Evolutionary conservation across 495 filamentous ascomycete genomes (phyloP), one percentile per base, ranked within the genome.

Genomic region (Chaetomium fimeti): DNA sequence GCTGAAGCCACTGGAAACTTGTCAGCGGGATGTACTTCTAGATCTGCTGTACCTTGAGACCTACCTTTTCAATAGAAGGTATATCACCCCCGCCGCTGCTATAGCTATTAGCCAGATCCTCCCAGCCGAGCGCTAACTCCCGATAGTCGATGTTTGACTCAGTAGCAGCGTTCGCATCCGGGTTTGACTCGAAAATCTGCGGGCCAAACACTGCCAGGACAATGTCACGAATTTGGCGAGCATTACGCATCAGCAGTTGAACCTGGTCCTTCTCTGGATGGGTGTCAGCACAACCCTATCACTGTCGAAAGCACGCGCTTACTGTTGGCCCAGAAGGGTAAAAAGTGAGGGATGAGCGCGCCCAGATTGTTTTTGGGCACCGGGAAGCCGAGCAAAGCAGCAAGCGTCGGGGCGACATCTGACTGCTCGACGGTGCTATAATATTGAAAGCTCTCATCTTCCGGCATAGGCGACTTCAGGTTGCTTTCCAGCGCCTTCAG

Each of bases 301-400:
- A 29, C 29, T 5, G 24, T 38, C 29, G 20, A 8, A 49, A 2
- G 9, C 18, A 49, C 6, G 5, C 18, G 27, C 87, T 78, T 69
- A 77, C 80, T 71, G n/a, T 76, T 71, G 5, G 77, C 57, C 92
- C 92, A 98, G 69, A 97, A 84, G 3, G 77, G 75, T 12, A 97
- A 77, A 66, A 98, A 84, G 9, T 89, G 83, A 5, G 87, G 82
- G 57, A 98, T 94, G 59, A 97, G 89, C 20, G 92, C 87, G 2
- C 94, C 94, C 0, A 98, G 76, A 68, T 89, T 98, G 70, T 99
- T 99, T 76, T 88, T 83, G n/a, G 94, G 90, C 20, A 96, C 82
- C 0, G 95, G 93, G 67, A 98, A 86, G 7, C 92, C 92, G 45
- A 99, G 81, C 36, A 98, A 77, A 5, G 87, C 91, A 36, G 89